Evolutionary conservation across 345 rosid genomes (phyloP).

Genomic region (Psidium guajava): DNA sequence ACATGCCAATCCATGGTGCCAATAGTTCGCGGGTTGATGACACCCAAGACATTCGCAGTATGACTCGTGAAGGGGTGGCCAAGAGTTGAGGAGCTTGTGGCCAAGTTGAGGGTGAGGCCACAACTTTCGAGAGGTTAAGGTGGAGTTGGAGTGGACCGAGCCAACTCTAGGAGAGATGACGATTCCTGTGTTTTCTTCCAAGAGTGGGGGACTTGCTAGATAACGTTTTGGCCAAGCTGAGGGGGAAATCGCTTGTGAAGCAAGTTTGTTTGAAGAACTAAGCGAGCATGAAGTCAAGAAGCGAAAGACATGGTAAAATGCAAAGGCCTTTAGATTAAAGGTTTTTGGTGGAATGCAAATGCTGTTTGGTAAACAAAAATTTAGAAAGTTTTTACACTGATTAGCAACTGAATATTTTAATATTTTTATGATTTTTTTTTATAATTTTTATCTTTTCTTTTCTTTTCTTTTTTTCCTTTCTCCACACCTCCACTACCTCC

Average conservation of each 20-base stretch:
- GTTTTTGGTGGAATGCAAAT: too few species aligned
- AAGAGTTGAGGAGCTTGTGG: neutral
- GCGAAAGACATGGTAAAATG: too few species aligned
- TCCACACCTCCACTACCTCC: too few species aligned
- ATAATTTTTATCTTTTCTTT: too few species aligned
- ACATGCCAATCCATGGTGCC: neutral
- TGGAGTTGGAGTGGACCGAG: neutral
- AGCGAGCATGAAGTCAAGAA: neutral
- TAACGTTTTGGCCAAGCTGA: neutral
- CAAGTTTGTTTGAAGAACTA: neutral
- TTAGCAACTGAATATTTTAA: too few species aligned
- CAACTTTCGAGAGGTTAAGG: neutral
- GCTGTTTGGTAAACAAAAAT: too few species aligned
- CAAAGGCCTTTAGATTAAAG: too few species aligned
- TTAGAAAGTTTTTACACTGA: too few species aligned
- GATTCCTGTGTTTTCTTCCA: neutral
- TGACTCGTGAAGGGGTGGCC: neutral
- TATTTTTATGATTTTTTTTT: too few species aligned
- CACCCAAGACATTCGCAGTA: neutral
- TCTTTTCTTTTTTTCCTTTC: too few species aligned
- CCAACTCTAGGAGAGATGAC: neutral
- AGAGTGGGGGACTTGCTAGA: neutral
- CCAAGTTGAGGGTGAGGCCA: neutral
- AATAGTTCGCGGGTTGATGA: neutral
- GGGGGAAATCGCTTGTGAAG: neutral